Evolutionary conservation across 306 rosid genomes (phyloP).

Genomic region (Psophocarpus tetragonolobus): DNA sequence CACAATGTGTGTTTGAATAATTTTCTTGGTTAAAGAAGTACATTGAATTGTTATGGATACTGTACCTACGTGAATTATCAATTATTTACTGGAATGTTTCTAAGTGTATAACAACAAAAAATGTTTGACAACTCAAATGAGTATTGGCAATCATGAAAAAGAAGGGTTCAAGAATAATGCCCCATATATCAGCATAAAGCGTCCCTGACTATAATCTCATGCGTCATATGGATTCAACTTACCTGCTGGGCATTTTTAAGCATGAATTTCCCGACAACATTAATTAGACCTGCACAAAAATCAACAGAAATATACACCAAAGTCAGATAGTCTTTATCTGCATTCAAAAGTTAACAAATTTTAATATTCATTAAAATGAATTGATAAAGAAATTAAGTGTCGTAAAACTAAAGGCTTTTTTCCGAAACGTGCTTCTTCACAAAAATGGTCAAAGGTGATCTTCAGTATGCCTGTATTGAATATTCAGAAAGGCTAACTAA

Average conservation of each 20-base stretch:
- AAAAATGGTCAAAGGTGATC: not conserved
- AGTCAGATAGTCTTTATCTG: not conserved
- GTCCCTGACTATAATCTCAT: constrained; percentile 9
- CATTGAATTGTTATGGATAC: not conserved
- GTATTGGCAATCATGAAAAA: not conserved
- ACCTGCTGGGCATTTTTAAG: constrained; percentile 77
- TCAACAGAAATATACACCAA: constrained; percentile 12
- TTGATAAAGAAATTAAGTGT: not conserved
- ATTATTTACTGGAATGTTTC: not conserved
- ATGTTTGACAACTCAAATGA: not conserved
- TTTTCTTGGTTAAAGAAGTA: not conserved
- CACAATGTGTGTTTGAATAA: not conserved
- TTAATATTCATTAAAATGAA: not conserved
- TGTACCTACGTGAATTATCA: not conserved
- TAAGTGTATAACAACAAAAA: not conserved
- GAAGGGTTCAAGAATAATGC: not conserved
- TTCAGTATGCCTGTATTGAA: not conserved
- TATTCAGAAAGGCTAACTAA: not conserved
- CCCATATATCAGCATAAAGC: not conserved
- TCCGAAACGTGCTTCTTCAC: not conserved
- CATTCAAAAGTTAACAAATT: not conserved
- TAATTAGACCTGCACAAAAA: constrained; percentile 53
- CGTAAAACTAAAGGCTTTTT: not conserved
- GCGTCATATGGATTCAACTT: constrained; percentile 5
- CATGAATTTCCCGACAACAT: constrained; percentile 44